These are phyloP conservation scores for Ascochyta fabae DNA, from an alignment of 2,329 filamentous ascomycete genomes.

Conservation along the genomic window DNA sequence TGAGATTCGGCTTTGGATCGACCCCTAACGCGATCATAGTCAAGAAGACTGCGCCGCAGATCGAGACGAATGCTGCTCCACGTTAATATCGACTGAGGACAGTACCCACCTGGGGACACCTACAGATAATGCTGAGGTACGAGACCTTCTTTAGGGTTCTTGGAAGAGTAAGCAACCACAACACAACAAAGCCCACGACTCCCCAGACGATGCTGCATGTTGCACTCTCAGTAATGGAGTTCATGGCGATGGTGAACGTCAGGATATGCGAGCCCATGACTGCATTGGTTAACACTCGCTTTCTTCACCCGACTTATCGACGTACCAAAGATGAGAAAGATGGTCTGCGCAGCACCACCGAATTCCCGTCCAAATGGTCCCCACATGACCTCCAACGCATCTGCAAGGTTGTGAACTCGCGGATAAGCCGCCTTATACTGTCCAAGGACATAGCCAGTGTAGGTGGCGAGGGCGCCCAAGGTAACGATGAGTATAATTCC, in stretches of 20 bases:
- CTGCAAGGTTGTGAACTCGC: constrained; percentile 59
- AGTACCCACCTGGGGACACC: no score
- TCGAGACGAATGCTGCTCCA: constrained; percentile 62
- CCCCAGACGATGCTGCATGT: constrained; percentile 70
- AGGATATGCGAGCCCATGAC: constrained; percentile 67
- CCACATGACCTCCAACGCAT: constrained; percentile 67
- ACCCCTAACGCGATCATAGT: constrained; percentile 71
- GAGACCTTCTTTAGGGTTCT: constrained; percentile 68
- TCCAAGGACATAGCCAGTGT: constrained; percentile 65
- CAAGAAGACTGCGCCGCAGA: constrained; percentile 67
- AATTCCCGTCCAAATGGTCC: constrained; percentile 68
- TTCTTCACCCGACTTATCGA: not conserved
- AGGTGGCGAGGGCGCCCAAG: constrained; percentile 62
- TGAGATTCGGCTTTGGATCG: constrained; percentile 37
- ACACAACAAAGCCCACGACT: constrained; percentile 64
- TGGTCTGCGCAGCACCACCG: constrained; percentile 64
- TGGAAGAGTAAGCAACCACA: constrained; percentile 66
- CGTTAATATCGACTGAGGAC: no score
- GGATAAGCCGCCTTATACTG: constrained; percentile 64
- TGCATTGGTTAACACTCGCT: not conserved
- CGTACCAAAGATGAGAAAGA: constrained; percentile 71
- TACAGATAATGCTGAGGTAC: constrained; percentile 64
- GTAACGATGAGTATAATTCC: constrained; percentile 60
- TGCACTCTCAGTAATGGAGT: constrained; percentile 65
- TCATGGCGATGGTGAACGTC: constrained; percentile 71